Evolutionary conservation across 129 eudicot genomes (phyloP).

Genomic region (Lactuca saligna): DNA sequence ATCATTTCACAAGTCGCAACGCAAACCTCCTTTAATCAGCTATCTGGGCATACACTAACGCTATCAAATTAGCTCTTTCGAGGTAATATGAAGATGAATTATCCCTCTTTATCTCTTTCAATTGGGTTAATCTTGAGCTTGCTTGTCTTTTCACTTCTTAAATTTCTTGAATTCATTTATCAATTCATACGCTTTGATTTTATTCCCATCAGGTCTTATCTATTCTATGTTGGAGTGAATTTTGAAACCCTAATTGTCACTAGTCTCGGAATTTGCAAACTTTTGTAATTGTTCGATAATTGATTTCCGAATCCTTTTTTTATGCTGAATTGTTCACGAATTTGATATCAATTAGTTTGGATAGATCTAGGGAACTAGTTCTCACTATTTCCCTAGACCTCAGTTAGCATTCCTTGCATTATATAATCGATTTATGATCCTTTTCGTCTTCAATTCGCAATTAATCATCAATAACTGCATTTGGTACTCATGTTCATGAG

Average conservation of each 20-base stretch:
- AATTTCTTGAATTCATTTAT: background rate
- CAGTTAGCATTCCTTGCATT: constrained; percentile 4
- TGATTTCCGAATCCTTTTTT: background rate
- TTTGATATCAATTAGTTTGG: constrained; percentile 18
- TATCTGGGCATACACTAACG: background rate
- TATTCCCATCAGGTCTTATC: background rate
- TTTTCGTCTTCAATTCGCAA: constrained; percentile 2
- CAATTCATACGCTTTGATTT: constrained; percentile 1
- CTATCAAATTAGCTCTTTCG: constrained; percentile 5
- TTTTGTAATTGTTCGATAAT: constrained; percentile 8
- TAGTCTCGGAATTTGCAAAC: background rate
- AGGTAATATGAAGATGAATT: constrained; percentile 12
- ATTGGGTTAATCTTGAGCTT: background rate
- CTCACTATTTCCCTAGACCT: background rate
- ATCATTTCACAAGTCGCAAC: background rate
- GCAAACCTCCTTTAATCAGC: constrained; percentile 17
- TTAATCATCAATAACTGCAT: constrained; percentile 4
- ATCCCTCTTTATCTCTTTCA: constrained; percentile 6
- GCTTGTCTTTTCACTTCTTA: constrained; percentile 9
- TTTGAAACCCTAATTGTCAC: constrained; percentile 6
- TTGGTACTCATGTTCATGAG: constrained; percentile 9
- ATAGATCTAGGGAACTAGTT: constrained; percentile 3
- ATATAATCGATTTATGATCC: background rate
- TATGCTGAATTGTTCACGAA: constrained; percentile 7
- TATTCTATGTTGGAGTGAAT: too few relatives aligned